Evolutionary conservation across 768 basidiomycete species (phyloP), one percentile per base, ranked within the genome.

Genomic region (Agaricus blazei): DNA sequence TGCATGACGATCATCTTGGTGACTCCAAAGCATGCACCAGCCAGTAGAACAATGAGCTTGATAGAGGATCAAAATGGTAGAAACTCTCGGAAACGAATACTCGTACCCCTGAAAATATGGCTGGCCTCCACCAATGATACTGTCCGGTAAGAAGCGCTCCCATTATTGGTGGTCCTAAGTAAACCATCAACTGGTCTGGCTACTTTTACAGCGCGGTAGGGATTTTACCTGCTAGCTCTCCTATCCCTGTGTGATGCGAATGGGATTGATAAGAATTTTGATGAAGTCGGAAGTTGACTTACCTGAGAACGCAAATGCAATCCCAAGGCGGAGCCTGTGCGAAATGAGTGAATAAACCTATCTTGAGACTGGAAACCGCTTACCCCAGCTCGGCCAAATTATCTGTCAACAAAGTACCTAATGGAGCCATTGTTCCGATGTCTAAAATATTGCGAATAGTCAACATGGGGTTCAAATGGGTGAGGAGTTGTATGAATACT

Each of bases 301-400:
- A 63, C 62, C 62, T 54, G 51, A 55, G 31, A 55, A 59, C 24
- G 60, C 58, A 45, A 59, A 63, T 9, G 58, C 49, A 43, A 63
- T 57, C 24, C 62, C 62, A 36, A 63, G 58, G 24, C 62, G 54
- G 47, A 60, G 41, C 14, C 59, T 60, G 26, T 28, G 26, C 1
- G n/a, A 8, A 14, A 5, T 9, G 11, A 15, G 9, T 47, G 9
- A 31, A 28, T 28, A 2, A 5, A 8, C 12, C 26, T 47, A 28
- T 6, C 12, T 34, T 29, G 19, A 15, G 3, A 29, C 8, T 15
- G 19, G 15, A 37, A 14, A 9, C 6, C 27, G 31, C 52, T 57
- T 31, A 60, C 59, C 59, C 59, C 12, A 60, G 31, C 50, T 58
- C 56, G 26, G 56, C 36, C 19, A 45, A 29, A 42, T 60, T 50